Evolutionary conservation across 768 basidiomycete species (phyloP).

Genomic region (Naganishia vaughanmartiniae): DNA sequence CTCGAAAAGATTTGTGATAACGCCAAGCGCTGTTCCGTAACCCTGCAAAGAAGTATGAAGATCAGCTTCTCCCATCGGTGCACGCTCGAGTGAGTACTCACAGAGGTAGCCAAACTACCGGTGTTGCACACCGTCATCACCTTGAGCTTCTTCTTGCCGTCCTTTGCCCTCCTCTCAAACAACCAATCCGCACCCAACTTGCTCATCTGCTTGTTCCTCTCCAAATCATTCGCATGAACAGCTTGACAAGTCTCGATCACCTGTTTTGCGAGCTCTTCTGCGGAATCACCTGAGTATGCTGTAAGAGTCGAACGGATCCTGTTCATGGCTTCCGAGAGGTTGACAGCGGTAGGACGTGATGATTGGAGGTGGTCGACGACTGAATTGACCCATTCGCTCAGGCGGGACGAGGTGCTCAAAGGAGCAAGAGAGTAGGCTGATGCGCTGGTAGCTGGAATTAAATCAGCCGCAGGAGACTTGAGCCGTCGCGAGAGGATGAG

Average conservation of each 20-base stretch:
- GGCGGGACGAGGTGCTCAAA: slow-evolving; percentile 55
- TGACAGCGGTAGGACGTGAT: slow-evolving; percentile 94
- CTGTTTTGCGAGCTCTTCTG: slow-evolving; percentile 54
- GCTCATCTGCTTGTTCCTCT: slow-evolving; percentile 79
- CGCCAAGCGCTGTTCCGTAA: slow-evolving; percentile 89
- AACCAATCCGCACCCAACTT: slow-evolving; percentile 85
- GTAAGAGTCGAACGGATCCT: slow-evolving; percentile 59
- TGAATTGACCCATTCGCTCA: slow-evolving; percentile 61
- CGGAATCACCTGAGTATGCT: slow-evolving; percentile 22
- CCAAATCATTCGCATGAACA: slow-evolving; percentile 84
- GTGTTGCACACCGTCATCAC: slow-evolving; percentile 95
- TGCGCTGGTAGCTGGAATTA: neutral
- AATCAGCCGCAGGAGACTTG: slow-evolving; percentile 8
- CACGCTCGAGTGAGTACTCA: slow-evolving; percentile 52
- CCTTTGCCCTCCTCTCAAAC: slow-evolving; percentile 55
- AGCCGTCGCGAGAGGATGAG: slow-evolving; percentile 53
- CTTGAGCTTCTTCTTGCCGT: slow-evolving; percentile 60
- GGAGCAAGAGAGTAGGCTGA: slow-evolving; percentile 26
- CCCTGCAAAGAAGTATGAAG: slow-evolving; percentile 60
- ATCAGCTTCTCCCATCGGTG: slow-evolving; percentile 22
- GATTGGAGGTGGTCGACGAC: slow-evolving; percentile 72
- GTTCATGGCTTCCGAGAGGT: slow-evolving; percentile 79
- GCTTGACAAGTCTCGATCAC: slow-evolving; percentile 69
- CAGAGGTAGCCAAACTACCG: slow-evolving; percentile 91
- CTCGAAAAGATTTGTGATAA: slow-evolving; percentile 86